Evolutionary conservation across 192 early-diverging fungal species (phyloP).

Genomic region (Coemansia sp.): DNA sequence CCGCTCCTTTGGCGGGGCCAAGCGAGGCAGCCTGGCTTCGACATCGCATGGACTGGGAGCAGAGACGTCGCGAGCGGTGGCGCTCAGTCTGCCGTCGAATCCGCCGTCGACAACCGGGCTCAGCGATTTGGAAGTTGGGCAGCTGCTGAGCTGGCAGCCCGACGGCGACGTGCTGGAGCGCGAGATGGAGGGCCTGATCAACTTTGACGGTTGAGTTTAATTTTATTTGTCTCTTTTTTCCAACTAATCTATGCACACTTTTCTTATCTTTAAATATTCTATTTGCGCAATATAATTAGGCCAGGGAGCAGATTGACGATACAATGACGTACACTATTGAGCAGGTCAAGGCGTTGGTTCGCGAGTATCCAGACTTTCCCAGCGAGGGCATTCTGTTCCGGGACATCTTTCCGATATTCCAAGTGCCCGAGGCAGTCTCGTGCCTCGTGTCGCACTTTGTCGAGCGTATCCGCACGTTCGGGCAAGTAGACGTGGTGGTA

Average conservation of each 20-base stretch:
- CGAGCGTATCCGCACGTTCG: conserved; percentile 68
- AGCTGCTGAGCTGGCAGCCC: conserved; percentile 38
- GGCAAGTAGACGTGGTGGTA: conserved; percentile 85
- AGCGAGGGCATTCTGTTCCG: conserved; percentile 92
- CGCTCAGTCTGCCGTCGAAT: conserved; percentile 33
- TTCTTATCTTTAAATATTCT: background rate
- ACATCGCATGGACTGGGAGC: background rate
- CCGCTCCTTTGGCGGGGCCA: conserved; percentile 9
- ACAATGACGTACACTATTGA: conserved; percentile 51
- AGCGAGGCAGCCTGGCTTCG: conserved; percentile 9
- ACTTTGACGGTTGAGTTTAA: conserved; percentile 40
- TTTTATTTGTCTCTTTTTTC: background rate
- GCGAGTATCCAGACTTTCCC: conserved; percentile 76
- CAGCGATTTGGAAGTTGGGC: conserved; percentile 20
- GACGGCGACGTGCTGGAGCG: conserved; percentile 42
- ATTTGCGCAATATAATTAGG: background rate
- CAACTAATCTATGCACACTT: background rate
- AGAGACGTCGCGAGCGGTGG: background rate
- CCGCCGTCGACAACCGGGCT: conserved; percentile 35
- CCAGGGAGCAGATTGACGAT: background rate
- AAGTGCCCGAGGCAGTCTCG: conserved; percentile 90
- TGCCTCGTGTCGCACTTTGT: conserved; percentile 84
- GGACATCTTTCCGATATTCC: conserved; percentile 97
- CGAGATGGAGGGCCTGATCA: conserved; percentile 54
- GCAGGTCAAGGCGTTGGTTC: conserved; percentile 49